Conservation (phyloP, 805 yeast genomes). For the Candida khao-thaluensis region DNA sequence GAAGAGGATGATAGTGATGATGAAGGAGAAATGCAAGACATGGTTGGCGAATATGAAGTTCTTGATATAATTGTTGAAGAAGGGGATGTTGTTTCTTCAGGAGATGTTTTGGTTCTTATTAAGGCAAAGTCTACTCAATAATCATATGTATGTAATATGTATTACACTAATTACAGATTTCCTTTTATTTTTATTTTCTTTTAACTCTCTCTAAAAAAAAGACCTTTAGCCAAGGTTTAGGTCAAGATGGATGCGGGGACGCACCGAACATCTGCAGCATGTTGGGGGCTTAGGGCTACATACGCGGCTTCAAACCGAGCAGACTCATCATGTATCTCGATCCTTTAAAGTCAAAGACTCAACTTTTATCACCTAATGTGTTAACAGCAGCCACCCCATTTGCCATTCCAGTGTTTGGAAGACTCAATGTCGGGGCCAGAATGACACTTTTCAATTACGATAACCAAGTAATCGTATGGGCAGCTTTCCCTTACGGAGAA, state of each 20-base stretch:
- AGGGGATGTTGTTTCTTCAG: slow-evolving; percentile 31
- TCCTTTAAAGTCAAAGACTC: slow-evolving; percentile 25
- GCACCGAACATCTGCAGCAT: too few relatives aligned
- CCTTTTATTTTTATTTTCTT: too few relatives aligned
- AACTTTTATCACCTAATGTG: slow-evolving; percentile 30
- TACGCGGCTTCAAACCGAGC: too few relatives aligned
- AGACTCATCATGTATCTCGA: slow-evolving; percentile 5
- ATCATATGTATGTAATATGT: not conserved
- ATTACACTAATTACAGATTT: too few relatives aligned
- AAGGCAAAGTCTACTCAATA: slow-evolving; percentile 5
- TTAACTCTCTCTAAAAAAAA: too few relatives aligned
- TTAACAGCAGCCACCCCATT: slow-evolving; percentile 34
- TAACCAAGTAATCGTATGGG: slow-evolving; percentile 44
- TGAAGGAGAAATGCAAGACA: slow-evolving; percentile 9
- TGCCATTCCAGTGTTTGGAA: slow-evolving; percentile 20
- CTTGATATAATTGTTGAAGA: slow-evolving; percentile 27
- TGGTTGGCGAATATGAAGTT: slow-evolving; percentile 17
- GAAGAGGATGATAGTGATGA: slow-evolving; percentile 18
- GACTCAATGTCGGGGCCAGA: slow-evolving; percentile 38
- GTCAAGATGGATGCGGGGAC: too few relatives aligned
- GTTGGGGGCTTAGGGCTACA: too few relatives aligned
- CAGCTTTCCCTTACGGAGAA: slow-evolving; percentile 53
- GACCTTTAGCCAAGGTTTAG: too few relatives aligned
- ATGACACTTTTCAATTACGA: slow-evolving; percentile 38
- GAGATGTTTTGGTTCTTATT: slow-evolving; percentile 18